Evolutionary conservation across 176 grass and related monocot species (phyloP), one percentile per base, ranked within the genome.

Genomic region (Secale cereale): DNA sequence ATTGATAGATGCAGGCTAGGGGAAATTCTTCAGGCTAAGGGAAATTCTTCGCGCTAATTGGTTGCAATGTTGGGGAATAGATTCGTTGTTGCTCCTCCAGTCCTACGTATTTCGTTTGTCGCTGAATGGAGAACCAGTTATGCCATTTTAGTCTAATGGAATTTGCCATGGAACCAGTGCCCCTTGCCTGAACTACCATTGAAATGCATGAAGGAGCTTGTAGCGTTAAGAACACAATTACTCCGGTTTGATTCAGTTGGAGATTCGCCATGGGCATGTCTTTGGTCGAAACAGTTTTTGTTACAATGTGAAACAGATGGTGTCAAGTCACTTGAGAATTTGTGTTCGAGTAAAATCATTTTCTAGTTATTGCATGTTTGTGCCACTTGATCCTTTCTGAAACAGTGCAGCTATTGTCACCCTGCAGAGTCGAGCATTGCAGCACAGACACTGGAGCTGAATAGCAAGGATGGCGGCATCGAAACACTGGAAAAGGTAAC

Each of bases 401-500:
- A 84, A 41, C 6, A 14, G 50, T 54, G 30, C 28, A 23, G 16
- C 25, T 52, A 16, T 81, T 20, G 19, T 83, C 28, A 20, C 65
- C 31, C 37, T 74, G 33, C 81, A 98, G 96, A 95, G 79, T 83
- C 75, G 0, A 87, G 81, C 65, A 87, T 94, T 61, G 74, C 62
- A 13, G 67, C 74, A 14, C 87, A 87, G 85, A 81, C 52, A 25
- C 50, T 87, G 79, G 90, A 92, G 68, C 85, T 94, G 46, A 91
- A 89, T 78, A 84, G 74, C 71, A 99, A 99, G 85, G 85, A 94
- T 86, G 86, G 89, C 4, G 80, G 74, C 26, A 80, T 92, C 41
- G 81, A 78, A 27, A 83, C 88, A 8, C 64, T 94, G 76, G 72
- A 92, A 79, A 80, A 80, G 41, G 77, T 84, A 39, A 76, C 83